Base-by-base conservation (phyloP, 306 rosid species). In the Pterocarpus santalinus region DNA sequence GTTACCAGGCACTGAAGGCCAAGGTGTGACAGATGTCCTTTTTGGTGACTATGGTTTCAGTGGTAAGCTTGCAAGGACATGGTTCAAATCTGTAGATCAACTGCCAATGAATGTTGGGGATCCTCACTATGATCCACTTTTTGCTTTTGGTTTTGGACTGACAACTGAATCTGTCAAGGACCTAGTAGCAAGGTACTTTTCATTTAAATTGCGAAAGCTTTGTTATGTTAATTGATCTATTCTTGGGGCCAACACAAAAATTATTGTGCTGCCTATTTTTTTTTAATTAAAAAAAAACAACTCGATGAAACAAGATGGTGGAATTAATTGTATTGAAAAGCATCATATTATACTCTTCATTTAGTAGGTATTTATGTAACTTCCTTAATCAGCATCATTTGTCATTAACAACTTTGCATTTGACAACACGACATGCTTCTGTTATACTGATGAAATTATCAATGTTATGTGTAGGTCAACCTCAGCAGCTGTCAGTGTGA, bases 1-100 rank as follows among this genome's bases (percentile, higher is more conserved):
- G 99, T 84, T 95, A 85, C 99, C 99, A 0, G 98, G 98, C 55
- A 83, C 93, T 0, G 98, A 95, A 72, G 99, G 99, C 80, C 96
- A 86, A 82, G 99, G 99, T 17, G 86, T 95, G 79, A 77, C 93
- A 5, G 99, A 93, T 84, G 91, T 88, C 70, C 98, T 95, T 55
- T 95, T 83, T 56, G 98, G 97, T 55, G 97, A 91, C 79, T 82
- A 89, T 75, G 99, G 94, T 41, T 95, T 93, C 84, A 91, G 82
- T 9, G 98, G 98, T 52, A 93, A 93, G 80, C 96, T 93, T 81
- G 81, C 99, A 8, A 90, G 98, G 78, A 93, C 99, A 60, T 95
- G 98, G 99, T 93, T 95, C 82, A 89, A 83, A 86, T 85, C 90
- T 15, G 92, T 91, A 0, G 98, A 92, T 85, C 98, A 95, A 77